Conservation (phyloP, 2,329 filamentous ascomycete genomes). For the Paradendryphiella salina region DNA sequence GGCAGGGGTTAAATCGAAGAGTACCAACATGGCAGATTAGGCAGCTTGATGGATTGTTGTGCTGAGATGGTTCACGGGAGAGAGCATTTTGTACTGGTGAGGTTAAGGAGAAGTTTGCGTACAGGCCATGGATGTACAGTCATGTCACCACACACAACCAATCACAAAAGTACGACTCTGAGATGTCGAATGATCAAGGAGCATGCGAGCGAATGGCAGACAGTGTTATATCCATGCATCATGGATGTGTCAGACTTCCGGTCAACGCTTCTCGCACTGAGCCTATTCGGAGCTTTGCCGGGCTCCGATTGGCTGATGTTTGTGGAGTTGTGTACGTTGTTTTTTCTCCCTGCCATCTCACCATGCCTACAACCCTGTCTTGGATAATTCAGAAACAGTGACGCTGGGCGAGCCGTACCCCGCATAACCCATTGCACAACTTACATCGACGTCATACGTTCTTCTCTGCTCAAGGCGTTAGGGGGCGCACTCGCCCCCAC, state of each 20-base stretch:
- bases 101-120: background rate
- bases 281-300: constrained; percentile 4
- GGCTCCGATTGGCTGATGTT: constrained; percentile 21
- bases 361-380: background rate
- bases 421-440: background rate
- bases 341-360: constrained; percentile 10
- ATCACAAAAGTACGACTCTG: background rate
- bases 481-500: constrained; percentile 31
- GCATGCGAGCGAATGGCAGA: background rate
- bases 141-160: background rate
- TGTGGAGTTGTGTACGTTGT: constrained; percentile 14
- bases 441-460: constrained; percentile 26
- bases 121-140: background rate
- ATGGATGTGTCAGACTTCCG: background rate
- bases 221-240: background rate
- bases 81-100: background rate
- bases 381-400: background rate
- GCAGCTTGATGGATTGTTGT: background rate
- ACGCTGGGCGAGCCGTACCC: background rate
- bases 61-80: background rate
- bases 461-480: constrained; percentile 16
- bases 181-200: background rate
- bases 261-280: background rate
- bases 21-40: background rate
- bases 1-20: background rate